Evolutionary conservation across 2,329 filamentous ascomycete genomes (phyloP), one percentile per base, ranked within the genome.

Genomic region (Cercospora canescens): DNA sequence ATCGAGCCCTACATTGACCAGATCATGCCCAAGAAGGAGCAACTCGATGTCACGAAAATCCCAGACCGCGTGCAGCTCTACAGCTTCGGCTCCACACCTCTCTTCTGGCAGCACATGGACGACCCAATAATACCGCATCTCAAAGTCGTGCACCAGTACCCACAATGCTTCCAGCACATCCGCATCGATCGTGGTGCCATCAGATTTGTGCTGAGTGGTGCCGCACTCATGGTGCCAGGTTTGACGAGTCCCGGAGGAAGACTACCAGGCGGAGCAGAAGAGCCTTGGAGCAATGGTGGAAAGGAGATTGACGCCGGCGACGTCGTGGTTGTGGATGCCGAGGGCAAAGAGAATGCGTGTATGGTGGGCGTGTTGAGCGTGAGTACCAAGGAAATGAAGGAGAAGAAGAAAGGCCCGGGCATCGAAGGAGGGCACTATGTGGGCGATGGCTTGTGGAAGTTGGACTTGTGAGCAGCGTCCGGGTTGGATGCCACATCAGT

Each of bases 101-200:
- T 99, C 70, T 98, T 98, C 88, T 98, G 90, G 87, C 93, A 98
- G 84, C 89, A 93, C 76, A 86, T 88, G 80, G 88, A 89, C 76
- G 87, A 90, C 73, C 87, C 89, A 3, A 86, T 97, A 64, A 86
- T 97, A 66, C 95, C 95, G 0, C 95, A 98, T 79, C 89, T 99
- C 12, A 87, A 87, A 56, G 88, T 98, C 74, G 88, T 99, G 39
- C 95, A 99, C 84, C 87, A 90, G 73, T 98, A 94, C 82, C 95
- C 95, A 9, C 83, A 88, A 72, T 91, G 88, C 66, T 94, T 99
- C 78, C 89, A 91, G 18, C 90, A 88, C 60, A 85, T 99, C 65
- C 90, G 94, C 66, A 96, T 98, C 79, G 95, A 99, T 80, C 88
- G 95, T 58, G 95, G 95, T 68, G 95, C 95, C 5, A 98, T 99